Conservation (phyloP, 805 yeast genomes). For the Wickerhamiella alocasiicola region DNA sequence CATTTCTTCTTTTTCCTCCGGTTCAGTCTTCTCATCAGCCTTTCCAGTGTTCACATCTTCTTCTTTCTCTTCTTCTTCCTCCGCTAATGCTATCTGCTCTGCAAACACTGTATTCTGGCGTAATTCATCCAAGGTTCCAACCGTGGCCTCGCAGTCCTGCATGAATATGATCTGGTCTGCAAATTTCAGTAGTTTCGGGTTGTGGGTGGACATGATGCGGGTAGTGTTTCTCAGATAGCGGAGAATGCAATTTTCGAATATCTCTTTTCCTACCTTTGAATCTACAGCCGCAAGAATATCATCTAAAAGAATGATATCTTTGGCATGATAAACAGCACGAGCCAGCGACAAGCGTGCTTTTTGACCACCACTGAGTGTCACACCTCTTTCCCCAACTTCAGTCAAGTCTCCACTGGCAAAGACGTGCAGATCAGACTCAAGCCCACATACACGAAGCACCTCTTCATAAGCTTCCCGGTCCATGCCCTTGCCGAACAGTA, state of each 20-base stretch:
- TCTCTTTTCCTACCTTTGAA: conserved; percentile 69
- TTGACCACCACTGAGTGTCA: conserved; percentile 82
- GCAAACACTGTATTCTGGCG: not conserved
- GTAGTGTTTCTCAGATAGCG: conserved; percentile 49
- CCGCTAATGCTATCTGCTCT: conserved; percentile 26
- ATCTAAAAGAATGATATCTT: conserved; percentile 57
- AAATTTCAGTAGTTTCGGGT: conserved; percentile 51
- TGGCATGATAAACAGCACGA: conserved; percentile 59
- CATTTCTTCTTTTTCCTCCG: conserved; percentile 12
- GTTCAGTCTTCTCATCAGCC: not conserved
- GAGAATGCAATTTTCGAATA: conserved; percentile 54
- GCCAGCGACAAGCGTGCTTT: conserved; percentile 78
- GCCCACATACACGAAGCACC: not conserved
- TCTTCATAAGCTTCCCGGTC: not conserved
- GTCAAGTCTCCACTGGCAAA: conserved; percentile 50
- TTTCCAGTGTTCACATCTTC: not conserved
- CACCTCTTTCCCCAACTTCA: conserved; percentile 83
- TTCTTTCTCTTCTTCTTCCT: not conserved
- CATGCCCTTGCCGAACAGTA: not conserved
- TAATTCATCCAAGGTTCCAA: conserved; percentile 51
- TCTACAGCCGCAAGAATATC: conserved; percentile 84
- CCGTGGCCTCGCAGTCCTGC: conserved; percentile 33
- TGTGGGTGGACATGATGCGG: conserved; percentile 73
- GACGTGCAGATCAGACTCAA: conserved; percentile 25
- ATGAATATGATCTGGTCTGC: conserved; percentile 63